A percentile compares a stretch with the other conserved stretches of the same genome.
These are phyloP conservation scores for Eutrema yunnanense DNA, from an alignment of 345 rosid species.

Conservation along the genomic window DNA sequence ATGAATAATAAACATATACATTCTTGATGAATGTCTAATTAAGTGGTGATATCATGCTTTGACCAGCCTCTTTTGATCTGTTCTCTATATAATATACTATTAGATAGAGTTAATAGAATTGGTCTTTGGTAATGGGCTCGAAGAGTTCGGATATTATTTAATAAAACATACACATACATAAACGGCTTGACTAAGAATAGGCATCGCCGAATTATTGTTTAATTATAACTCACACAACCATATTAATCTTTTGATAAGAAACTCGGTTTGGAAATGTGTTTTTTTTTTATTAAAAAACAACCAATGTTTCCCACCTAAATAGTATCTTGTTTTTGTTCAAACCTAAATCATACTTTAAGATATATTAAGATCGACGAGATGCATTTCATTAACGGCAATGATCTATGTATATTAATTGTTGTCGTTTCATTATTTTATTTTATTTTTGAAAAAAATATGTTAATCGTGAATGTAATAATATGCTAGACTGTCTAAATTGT, in stretches of 20 bases:
- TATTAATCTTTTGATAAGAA: background rate
- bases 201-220: slow-evolving; percentile 22
- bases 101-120: background rate
- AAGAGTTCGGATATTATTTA: slow-evolving; percentile 11
- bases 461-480: background rate
- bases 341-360: background rate
- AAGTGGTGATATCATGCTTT: slow-evolving; percentile 20
- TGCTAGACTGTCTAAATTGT: background rate
- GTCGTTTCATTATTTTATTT: background rate
- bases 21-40: background rate
- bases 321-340: background rate
- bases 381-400: background rate
- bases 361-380: background rate
- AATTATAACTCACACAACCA: background rate
- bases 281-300: background rate
- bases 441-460: too few species aligned
- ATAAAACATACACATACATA: slow-evolving; percentile 7
- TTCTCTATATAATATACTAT: background rate
- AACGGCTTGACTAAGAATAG: slow-evolving; percentile 28
- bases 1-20: background rate
- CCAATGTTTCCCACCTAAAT: background rate
- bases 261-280: background rate
- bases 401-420: background rate
- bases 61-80: slow-evolving; percentile 17
- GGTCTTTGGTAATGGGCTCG: slow-evolving; percentile 33